Conservation (phyloP, 768 basidiomycete genomes). For the Sarcomyxa edulis region DNA sequence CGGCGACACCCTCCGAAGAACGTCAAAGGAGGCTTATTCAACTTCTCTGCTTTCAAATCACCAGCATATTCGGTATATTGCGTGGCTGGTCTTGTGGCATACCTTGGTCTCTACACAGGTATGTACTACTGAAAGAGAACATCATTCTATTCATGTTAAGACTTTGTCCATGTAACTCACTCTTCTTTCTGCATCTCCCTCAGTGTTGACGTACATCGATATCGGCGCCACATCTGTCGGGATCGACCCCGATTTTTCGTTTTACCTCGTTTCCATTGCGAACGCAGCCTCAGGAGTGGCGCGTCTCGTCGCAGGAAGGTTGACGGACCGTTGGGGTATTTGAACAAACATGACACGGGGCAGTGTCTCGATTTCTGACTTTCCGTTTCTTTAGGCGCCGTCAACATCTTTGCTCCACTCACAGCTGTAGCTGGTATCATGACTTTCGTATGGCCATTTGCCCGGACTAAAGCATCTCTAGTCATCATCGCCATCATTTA, state of each 20-base stretch:
- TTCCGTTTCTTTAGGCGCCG: slow-evolving; percentile 10
- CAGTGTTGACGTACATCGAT: slow-evolving; percentile 56
- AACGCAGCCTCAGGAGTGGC: slow-evolving; percentile 57
- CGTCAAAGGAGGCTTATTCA: slow-evolving; percentile 48
- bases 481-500: slow-evolving; percentile 49
- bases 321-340: slow-evolving; percentile 47
- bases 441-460: slow-evolving; percentile 61
- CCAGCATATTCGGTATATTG: slow-evolving; percentile 49
- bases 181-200: slow-evolving; percentile 4
- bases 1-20: slow-evolving; percentile 50
- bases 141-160: too few species aligned
- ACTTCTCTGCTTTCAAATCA: slow-evolving; percentile 37
- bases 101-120: slow-evolving; percentile 63
- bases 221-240: slow-evolving; percentile 42
- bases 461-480: slow-evolving; percentile 30
- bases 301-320: slow-evolving; percentile 41
- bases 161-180: not conserved
- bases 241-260: slow-evolving; percentile 40
- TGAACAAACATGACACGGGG: too few species aligned
- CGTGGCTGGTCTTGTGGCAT: slow-evolving; percentile 36
- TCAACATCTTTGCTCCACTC: slow-evolving; percentile 56
- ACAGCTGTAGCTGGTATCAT: slow-evolving; percentile 40
- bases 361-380: not conserved
- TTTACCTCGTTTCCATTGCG: slow-evolving; percentile 57
- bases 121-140: slow-evolving; percentile 8